These are phyloP conservation scores for Trifolium dubium DNA, from an alignment of 306 rosid genomes.

Conservation along the genomic window DNA sequence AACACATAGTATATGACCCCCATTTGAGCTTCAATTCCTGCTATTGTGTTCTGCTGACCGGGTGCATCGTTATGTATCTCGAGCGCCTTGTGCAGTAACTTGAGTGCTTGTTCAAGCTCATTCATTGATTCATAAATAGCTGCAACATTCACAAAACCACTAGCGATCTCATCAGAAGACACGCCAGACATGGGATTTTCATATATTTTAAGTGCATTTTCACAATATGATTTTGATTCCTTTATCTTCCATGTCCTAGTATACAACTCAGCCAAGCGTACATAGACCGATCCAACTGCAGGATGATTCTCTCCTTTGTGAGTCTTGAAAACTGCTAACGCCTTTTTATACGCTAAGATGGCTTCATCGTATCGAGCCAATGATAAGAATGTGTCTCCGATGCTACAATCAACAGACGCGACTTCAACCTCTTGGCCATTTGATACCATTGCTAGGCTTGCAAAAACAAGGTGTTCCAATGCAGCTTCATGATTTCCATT, in stretches of 20 bases:
- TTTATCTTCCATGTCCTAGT: slow-evolving; percentile 71
- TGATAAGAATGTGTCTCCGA: slow-evolving; percentile 84
- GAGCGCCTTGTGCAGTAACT: slow-evolving; percentile 70
- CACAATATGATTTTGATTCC: slow-evolving; percentile 84
- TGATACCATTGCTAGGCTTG: slow-evolving; percentile 88
- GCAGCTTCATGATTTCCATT: slow-evolving; percentile 93
- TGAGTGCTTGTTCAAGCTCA: slow-evolving; percentile 77
- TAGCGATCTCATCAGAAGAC: slow-evolving; percentile 80
- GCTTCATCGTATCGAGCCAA: slow-evolving; percentile 89
- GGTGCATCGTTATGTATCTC: slow-evolving; percentile 69
- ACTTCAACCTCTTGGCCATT: slow-evolving; percentile 89
- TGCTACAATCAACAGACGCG: slow-evolving; percentile 87
- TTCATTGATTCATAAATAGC: slow-evolving; percentile 89
- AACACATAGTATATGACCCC: slow-evolving; percentile 83
- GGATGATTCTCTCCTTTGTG: slow-evolving; percentile 95
- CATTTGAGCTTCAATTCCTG: slow-evolving; percentile 96
- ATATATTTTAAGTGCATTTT: slow-evolving; percentile 81
- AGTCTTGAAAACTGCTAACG: slow-evolving; percentile 75
- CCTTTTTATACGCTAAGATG: slow-evolving; percentile 79
- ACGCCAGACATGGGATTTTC: slow-evolving; percentile 77
- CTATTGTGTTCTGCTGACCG: slow-evolving; percentile 80
- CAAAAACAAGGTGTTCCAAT: slow-evolving; percentile 85
- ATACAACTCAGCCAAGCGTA: slow-evolving; percentile 87
- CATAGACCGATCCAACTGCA: slow-evolving; percentile 73
- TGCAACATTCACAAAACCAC: slow-evolving; percentile 80